phyloP scores from a whole-genome alignment of 2,329 filamentous ascomycete species.

The Microsporum canis region DNA sequence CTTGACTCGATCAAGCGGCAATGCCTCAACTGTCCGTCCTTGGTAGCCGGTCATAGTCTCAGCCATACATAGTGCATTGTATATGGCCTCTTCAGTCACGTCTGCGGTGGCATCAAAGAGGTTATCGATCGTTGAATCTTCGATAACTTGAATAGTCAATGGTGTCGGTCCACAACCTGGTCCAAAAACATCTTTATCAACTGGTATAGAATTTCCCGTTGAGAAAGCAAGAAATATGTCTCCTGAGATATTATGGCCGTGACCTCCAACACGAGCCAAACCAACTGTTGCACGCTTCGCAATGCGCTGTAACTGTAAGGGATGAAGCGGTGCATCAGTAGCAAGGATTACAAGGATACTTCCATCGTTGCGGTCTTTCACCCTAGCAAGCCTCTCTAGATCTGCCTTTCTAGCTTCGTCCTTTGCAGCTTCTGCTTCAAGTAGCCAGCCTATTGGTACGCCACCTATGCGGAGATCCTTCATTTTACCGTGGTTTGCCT shows the following conservation, averaged over 20 bases:
- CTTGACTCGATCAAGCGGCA: constrained; percentile 39
- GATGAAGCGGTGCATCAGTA: constrained; percentile 51
- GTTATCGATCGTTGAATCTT: constrained; percentile 50
- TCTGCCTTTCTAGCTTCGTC: background rate
- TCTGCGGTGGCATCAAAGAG: constrained; percentile 53
- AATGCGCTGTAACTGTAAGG: constrained; percentile 46
- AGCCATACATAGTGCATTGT: constrained; percentile 53
- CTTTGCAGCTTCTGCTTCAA: background rate
- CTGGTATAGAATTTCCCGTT: constrained; percentile 44
- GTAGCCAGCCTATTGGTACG: constrained; percentile 49
- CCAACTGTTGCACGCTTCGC: constrained; percentile 53
- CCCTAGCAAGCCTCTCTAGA: too few species aligned
- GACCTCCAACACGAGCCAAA: constrained; percentile 49
- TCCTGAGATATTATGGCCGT: constrained; percentile 51
- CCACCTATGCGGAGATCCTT: constrained; percentile 49
- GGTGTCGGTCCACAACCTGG: constrained; percentile 32
- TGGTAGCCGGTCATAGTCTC: constrained; percentile 47
- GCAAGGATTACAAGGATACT: constrained; percentile 51
- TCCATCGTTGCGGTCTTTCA: constrained; percentile 34
- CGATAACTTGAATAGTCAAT: constrained; percentile 36
- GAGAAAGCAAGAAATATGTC: constrained; percentile 59
- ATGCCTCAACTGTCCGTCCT: constrained; percentile 40
- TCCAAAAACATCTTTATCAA: constrained; percentile 15
- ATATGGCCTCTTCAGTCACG: constrained; percentile 54
- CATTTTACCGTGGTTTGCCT: constrained; percentile 53